Evolutionary conservation across 495 filamentous ascomycete species (phyloP).

Genomic region (Penicillium nucicola): DNA sequence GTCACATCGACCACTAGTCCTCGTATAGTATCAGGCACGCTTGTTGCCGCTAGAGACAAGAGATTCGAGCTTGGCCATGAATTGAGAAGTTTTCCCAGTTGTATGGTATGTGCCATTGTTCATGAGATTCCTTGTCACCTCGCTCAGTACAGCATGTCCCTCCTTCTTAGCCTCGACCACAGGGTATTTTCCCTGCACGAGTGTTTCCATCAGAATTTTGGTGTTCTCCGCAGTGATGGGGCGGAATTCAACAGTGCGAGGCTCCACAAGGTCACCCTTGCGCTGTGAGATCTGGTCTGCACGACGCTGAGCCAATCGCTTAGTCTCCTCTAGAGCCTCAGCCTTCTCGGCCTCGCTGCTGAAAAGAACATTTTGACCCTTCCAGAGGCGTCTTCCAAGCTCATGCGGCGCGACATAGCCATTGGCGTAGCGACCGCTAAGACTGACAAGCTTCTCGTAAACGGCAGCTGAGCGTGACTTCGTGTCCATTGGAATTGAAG

Average conservation of each 20-base stretch:
- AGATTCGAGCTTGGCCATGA: slow-evolving; percentile 43
- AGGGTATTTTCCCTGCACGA: slow-evolving; percentile 59
- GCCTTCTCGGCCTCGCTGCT: slow-evolving; percentile 36
- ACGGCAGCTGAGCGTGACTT: slow-evolving; percentile 31
- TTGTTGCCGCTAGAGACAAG: slow-evolving; percentile 32
- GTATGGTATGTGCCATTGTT: slow-evolving; percentile 47
- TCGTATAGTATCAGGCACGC: slow-evolving; percentile 17
- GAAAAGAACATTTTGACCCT: slow-evolving; percentile 42
- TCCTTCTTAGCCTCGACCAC: slow-evolving; percentile 11
- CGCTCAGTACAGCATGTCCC: slow-evolving; percentile 29
- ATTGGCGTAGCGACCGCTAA: slow-evolving; percentile 36
- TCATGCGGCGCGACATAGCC: slow-evolving; percentile 39
- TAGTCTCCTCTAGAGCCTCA: slow-evolving; percentile 33
- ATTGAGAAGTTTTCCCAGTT: slow-evolving; percentile 36
- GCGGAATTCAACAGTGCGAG: slow-evolving; percentile 31
- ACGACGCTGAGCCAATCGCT: slow-evolving; percentile 32
- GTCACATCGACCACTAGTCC: background rate
- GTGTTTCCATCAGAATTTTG: slow-evolving; percentile 62
- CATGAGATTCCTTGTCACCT: slow-evolving; percentile 35
- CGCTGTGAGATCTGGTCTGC: slow-evolving; percentile 42
- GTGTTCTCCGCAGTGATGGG: slow-evolving; percentile 55
- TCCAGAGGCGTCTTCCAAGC: slow-evolving; percentile 38
- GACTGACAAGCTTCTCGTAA: slow-evolving; percentile 33
- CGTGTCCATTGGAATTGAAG: slow-evolving; percentile 33
- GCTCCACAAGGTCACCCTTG: slow-evolving; percentile 38